A percentile compares a stretch with the other conserved stretches of the same genome.
Conservation (phyloP, 805 yeast species). For the Suhomyces xylopsoci region DNA sequence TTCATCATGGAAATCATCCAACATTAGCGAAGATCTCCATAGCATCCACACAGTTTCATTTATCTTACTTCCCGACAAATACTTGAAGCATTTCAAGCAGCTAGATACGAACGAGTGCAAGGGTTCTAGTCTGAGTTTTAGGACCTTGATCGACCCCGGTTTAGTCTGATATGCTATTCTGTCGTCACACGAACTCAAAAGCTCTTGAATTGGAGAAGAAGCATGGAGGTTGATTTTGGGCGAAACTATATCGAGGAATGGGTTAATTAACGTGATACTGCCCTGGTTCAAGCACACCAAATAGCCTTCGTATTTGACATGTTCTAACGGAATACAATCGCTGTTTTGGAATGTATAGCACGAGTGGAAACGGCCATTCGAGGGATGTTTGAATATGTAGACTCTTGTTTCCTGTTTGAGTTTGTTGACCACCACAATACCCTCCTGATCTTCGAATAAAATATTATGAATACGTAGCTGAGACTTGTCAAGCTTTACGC, state of each 20-base stretch:
- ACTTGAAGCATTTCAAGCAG: conserved; percentile 50
- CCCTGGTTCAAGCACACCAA: conserved; percentile 40
- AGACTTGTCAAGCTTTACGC: conserved; percentile 24
- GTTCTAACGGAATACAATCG: conserved; percentile 41
- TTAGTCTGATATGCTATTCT: conserved; percentile 23
- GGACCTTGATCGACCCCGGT: conserved; percentile 18
- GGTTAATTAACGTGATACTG: conserved; percentile 47
- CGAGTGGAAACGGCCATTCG: conserved; percentile 27
- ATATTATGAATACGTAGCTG: conserved; percentile 37
- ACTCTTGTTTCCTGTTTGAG: conserved; percentile 43
- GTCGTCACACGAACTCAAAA: conserved; percentile 29
- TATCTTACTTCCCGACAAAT: conserved; percentile 55
- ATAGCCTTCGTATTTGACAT: conserved; percentile 40
- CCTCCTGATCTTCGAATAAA: conserved; percentile 56
- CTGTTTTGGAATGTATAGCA: conserved; percentile 24
- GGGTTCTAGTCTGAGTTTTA: conserved; percentile 45
- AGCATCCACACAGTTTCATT: conserved; percentile 57
- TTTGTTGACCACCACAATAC: conserved; percentile 52
- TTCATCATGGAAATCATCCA: conserved; percentile 44
- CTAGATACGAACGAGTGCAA: conserved; percentile 37
- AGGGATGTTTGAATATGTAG: conserved; percentile 44
- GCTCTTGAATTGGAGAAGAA: conserved; percentile 16
- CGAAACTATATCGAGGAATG: conserved; percentile 52
- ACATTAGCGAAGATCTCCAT: conserved; percentile 56
- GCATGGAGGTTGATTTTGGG: conserved; percentile 15